phyloP scores from a whole-genome alignment of 768 basidiomycete genomes.

The Leccinum imitatum region DNA sequence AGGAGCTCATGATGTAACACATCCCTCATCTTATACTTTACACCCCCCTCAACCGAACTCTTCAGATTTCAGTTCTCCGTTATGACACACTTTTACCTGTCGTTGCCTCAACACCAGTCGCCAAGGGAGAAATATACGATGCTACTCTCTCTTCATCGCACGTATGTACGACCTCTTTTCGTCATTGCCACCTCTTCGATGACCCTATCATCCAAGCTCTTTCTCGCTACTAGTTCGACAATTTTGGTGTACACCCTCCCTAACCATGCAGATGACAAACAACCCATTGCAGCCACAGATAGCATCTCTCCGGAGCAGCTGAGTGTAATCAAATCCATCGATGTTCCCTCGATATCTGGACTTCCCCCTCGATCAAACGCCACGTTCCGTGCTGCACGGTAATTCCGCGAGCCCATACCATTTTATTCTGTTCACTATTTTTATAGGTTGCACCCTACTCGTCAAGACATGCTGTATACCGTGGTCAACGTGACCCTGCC shows the following conservation, averaged over 20 bases:
- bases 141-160: constrained; percentile 69
- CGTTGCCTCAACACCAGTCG: constrained; percentile 47
- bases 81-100: constrained; percentile 57
- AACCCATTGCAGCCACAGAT: constrained; percentile 1
- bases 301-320: constrained; percentile 31
- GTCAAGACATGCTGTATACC: constrained; percentile 59
- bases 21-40: constrained; percentile 17
- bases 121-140: constrained; percentile 84
- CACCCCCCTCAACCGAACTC: constrained; percentile 13
- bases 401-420: constrained; percentile 8
- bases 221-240: constrained; percentile 63
- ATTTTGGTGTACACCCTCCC: constrained; percentile 65
- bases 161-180: constrained; percentile 38
- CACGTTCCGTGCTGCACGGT: constrained; percentile 68
- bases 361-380: constrained; percentile 40
- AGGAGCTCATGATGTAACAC: constrained; percentile 66
- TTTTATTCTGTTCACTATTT: constrained; percentile 10
- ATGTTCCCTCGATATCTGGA: constrained; percentile 51
- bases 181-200: neutral
- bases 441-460: constrained; percentile 55
- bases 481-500: constrained; percentile 67
- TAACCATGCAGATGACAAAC: constrained; percentile 4
- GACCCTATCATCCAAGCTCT: constrained; percentile 43
- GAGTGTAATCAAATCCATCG: constrained; percentile 49
- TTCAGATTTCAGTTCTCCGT: constrained; percentile 61